Percentiles rank a stretch among this genome's conserved stretches.
phyloP scores from a whole-genome alignment of 1,139 yeast genomes.

The Insectozyma bohioensis region DNA sequence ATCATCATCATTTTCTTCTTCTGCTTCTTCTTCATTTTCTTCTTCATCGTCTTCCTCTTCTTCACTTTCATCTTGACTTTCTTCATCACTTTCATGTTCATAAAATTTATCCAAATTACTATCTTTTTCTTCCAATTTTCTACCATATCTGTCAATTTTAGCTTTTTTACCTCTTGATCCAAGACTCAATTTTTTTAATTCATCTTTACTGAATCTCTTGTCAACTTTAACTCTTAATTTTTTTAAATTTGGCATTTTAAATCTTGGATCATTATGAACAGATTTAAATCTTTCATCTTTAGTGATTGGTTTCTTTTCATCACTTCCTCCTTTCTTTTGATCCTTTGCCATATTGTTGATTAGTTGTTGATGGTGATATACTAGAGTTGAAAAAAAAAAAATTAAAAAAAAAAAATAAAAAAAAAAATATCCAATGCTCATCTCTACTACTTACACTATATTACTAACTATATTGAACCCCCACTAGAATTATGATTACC shows the following conservation, averaged over 20 bases:
- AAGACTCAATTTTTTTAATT: conserved; percentile 59
- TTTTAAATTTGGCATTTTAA: conserved; percentile 69
- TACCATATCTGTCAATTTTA: conserved; percentile 83
- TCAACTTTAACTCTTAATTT: conserved; percentile 79
- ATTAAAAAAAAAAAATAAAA: too few species aligned
- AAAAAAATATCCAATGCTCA: neutral
- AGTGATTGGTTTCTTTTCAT: conserved; percentile 34
- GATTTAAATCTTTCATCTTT: conserved; percentile 74
- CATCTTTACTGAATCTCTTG: conserved; percentile 77
- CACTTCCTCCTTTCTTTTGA: neutral
- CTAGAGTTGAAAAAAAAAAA: too few species aligned
- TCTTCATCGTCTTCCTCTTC: conserved; percentile 23
- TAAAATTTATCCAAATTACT: conserved; percentile 60
- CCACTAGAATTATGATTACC: conserved; percentile 72
- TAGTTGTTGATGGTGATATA: too few species aligned
- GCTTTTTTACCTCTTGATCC: conserved; percentile 48
- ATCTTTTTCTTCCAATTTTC: conserved; percentile 52
- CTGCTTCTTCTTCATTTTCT: conserved; percentile 20
- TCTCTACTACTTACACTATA: neutral
- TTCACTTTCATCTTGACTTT: conserved; percentile 20
- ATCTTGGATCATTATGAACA: conserved; percentile 87
- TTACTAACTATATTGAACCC: conserved; percentile 10
- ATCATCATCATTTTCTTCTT: conserved; percentile 22
- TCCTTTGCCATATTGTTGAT: neutral
- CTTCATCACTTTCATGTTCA: conserved; percentile 43